phyloP scores from a whole-genome alignment of 768 basidiomycete genomes.

The Kwoniella shandongensis region DNA sequence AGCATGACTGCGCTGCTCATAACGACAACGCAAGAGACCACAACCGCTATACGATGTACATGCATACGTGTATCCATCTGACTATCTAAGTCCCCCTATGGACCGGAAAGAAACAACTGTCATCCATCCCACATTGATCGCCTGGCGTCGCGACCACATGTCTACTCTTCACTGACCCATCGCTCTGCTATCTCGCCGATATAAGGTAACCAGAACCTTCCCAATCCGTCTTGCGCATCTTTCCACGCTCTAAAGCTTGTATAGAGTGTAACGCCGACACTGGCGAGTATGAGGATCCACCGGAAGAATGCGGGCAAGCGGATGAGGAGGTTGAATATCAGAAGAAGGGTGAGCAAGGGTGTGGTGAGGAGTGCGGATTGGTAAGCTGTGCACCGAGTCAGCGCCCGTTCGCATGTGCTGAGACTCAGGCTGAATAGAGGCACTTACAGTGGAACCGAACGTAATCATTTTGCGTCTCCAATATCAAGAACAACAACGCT shows the following conservation, averaged over 20 bases:
- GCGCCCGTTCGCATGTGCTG: slow-evolving; percentile 4
- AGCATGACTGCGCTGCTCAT: no score
- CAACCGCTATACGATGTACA: no score
- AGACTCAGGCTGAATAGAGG: not conserved
- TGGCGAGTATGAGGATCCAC: slow-evolving; percentile 58
- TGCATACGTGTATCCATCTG: not conserved
- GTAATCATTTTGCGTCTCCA: slow-evolving; percentile 75
- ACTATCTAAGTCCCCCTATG: not conserved
- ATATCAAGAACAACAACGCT: slow-evolving; percentile 67
- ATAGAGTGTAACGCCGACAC: slow-evolving; percentile 57
- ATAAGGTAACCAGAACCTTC: slow-evolving; percentile 64
- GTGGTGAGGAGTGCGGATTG: slow-evolving; percentile 72
- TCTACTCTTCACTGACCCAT: slow-evolving; percentile 67
- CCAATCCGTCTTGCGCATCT: slow-evolving; percentile 57
- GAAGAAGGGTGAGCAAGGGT: slow-evolving; percentile 62
- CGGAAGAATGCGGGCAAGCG: slow-evolving; percentile 61
- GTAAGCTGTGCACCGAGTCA: slow-evolving; percentile 61
- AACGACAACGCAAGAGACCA: no score
- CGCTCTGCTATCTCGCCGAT: slow-evolving; percentile 67
- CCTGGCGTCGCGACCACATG: no score
- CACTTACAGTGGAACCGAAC: slow-evolving; percentile 72
- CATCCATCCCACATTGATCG: no score
- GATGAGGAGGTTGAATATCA: slow-evolving; percentile 61
- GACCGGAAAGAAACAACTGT: no score
- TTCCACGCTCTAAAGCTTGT: slow-evolving; percentile 60